Percentiles rank a stretch among this genome's conserved stretches.
phyloP scores from a whole-genome alignment of 768 basidiomycete genomes.

The Plicaturopsis crispa region DNA sequence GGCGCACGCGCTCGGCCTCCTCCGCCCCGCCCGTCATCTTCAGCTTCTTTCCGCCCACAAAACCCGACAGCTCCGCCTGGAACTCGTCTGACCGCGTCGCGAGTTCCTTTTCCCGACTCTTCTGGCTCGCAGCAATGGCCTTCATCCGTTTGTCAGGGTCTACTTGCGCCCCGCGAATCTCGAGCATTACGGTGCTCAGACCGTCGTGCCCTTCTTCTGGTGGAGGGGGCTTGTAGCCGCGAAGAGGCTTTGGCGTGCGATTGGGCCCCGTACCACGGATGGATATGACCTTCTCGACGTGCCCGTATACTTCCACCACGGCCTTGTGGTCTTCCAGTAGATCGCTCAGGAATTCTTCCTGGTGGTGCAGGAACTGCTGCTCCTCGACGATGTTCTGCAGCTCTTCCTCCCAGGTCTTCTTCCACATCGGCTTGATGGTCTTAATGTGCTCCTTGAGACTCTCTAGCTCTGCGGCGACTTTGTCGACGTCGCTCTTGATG shows the following conservation, averaged over 20 bases:
- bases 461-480: constrained; percentile 60
- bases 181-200: constrained; percentile 77
- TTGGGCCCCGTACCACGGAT: constrained; percentile 44
- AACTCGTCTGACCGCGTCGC: constrained; percentile 74
- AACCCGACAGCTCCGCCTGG: constrained; percentile 75
- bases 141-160: constrained; percentile 83
- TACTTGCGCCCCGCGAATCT: constrained; percentile 71
- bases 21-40: constrained; percentile 95
- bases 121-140: constrained; percentile 88
- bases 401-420: constrained; percentile 98
- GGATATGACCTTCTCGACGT: constrained; percentile 84
- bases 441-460: constrained; percentile 79
- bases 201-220: constrained; percentile 63
- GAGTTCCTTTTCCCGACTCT: constrained; percentile 68
- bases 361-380: constrained; percentile 88
- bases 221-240: constrained; percentile 52
- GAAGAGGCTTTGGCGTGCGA: constrained; percentile 26
- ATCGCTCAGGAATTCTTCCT: constrained; percentile 86
- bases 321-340: constrained; percentile 90
- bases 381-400: constrained; percentile 95
- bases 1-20: constrained; percentile 81
- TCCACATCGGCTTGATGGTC: constrained; percentile 93
- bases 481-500: constrained; percentile 65
- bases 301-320: constrained; percentile 77
- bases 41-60: constrained; percentile 82